These are phyloP conservation scores for Crithidia mellificae DNA, from an alignment of 208 protist species.

Conservation along the genomic window DNA sequence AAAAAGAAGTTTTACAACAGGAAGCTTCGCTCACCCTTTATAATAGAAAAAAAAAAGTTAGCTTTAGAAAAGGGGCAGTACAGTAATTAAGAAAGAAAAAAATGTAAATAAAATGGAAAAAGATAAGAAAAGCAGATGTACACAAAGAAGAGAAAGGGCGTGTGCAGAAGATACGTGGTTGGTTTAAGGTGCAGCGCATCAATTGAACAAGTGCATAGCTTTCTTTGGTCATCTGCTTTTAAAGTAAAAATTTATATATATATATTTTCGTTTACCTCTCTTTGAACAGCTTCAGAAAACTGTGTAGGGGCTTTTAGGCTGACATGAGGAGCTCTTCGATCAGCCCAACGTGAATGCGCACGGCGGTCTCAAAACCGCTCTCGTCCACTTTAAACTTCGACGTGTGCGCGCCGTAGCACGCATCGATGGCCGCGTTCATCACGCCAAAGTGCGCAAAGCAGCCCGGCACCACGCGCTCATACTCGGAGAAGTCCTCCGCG, in stretches of 20 bases:
- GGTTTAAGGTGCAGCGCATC: too few relatives aligned
- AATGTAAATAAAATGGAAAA: too few relatives aligned
- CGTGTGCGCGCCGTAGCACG: constrained; percentile 43
- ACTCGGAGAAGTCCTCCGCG: constrained; percentile 69
- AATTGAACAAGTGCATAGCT: too few relatives aligned
- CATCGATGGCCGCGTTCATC: constrained; percentile 22
- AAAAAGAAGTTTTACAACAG: background rate
- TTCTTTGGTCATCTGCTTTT: too few relatives aligned
- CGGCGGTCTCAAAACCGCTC: constrained; percentile 43
- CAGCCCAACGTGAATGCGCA: constrained; percentile 50
- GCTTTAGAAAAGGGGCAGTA: background rate
- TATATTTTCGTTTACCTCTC: too few relatives aligned
- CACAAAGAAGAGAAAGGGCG: too few relatives aligned
- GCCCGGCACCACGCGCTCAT: constrained; percentile 53
- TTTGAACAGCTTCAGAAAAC: too few relatives aligned
- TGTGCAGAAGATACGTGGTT: background rate
- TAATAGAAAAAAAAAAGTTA: background rate
- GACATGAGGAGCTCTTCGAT: constrained; percentile 52
- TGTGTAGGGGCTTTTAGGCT: background rate
- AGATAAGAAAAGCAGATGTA: too few relatives aligned
- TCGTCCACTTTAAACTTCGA: constrained; percentile 59
- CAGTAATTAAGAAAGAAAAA: too few relatives aligned
- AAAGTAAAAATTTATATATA: too few relatives aligned
- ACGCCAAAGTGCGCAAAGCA: constrained; percentile 63
- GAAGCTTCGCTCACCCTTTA: background rate